Conservation (phyloP, 345 rosid genomes). For the Citrus unshiu region DNA sequence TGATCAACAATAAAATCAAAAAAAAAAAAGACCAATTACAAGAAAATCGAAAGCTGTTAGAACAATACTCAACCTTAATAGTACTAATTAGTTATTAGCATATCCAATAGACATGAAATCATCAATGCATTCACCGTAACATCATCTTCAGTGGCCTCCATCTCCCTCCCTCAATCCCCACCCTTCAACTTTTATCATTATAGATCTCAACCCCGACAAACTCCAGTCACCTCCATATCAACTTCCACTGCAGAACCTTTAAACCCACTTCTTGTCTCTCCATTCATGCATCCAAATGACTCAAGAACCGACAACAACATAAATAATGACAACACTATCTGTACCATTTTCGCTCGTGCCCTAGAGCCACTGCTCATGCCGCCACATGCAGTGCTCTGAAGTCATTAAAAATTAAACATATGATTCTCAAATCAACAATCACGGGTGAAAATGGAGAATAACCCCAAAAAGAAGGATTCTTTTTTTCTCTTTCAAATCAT, state of each 20-base stretch:
- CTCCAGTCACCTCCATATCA: conserved; percentile 5
- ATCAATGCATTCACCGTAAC: neutral
- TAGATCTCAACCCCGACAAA: conserved; percentile 13
- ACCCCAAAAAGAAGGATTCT: neutral
- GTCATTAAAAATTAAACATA: neutral
- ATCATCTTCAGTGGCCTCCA: conserved; percentile 27
- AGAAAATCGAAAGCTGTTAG: no score
- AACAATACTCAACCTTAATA: no score
- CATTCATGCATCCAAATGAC: neutral
- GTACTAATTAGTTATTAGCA: no score
- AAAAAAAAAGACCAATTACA: no score
- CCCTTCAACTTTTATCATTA: neutral
- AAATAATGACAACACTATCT: conserved; percentile 19
- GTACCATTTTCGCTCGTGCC: conserved; percentile 44
- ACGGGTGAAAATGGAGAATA: neutral
- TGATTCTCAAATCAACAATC: conserved; percentile 1
- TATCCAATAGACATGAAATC: no score
- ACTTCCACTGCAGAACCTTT: conserved; percentile 1
- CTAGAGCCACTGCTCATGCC: conserved; percentile 29
- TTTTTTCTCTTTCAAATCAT: no score
- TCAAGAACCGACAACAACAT: conserved; percentile 2
- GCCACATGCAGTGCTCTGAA: no score
- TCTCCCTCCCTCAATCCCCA: no score
- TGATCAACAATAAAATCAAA: no score
- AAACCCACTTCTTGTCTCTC: conserved; percentile 23